Evolutionary conservation across 805 yeast genomes (phyloP), one percentile per base, ranked within the genome.

Genomic region (Kodamaea kaohsiungensis): DNA sequence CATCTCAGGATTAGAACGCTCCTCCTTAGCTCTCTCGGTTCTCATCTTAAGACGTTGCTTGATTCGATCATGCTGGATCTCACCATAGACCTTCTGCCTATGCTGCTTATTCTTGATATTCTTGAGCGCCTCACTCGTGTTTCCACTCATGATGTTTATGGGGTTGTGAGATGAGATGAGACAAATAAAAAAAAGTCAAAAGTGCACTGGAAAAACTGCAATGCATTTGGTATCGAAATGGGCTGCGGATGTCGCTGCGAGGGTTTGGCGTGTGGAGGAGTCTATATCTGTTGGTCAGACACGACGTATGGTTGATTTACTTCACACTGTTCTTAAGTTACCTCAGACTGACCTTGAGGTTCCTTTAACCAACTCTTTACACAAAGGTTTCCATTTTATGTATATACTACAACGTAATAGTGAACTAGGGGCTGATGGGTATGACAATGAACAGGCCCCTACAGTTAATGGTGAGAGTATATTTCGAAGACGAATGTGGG

Each of bases 21-120:
- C 98, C 59, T 87, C 93, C 64, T 87, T 87, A n/a, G 96, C 95
- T 65, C 97, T 81, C 46, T 85, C 83, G n/a, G 82, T 81, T 60
- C 98, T 81, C 67, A 80, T 77, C 65, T 84, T 85, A 67, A 91
- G 97, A 63, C 90, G 84, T 51, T 82, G 82, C 65, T 89, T 89
- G 63, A 87, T 86, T 68, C 84, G 81, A 57, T 88, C 88, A 65
- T 88, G 87, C 70, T 87, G 88, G 51, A 89, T 65, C 53, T 85
- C 83, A 8, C 91, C 87, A 70, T 82, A 88, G 39, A 90, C 76
- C 71, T 88, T 83, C 68, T 89, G 95, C 60, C 98, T 82, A 63
- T 84, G 84, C 67, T 84, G 83, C 72, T 90, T 92, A 70, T 91
- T 92, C 67, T 82, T 85, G 54, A 91, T 84, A 43, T 62, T 63